These are phyloP conservation scores for Starmerella cellae DNA, from an alignment of 805 yeast genomes.

Conservation along the genomic window DNA sequence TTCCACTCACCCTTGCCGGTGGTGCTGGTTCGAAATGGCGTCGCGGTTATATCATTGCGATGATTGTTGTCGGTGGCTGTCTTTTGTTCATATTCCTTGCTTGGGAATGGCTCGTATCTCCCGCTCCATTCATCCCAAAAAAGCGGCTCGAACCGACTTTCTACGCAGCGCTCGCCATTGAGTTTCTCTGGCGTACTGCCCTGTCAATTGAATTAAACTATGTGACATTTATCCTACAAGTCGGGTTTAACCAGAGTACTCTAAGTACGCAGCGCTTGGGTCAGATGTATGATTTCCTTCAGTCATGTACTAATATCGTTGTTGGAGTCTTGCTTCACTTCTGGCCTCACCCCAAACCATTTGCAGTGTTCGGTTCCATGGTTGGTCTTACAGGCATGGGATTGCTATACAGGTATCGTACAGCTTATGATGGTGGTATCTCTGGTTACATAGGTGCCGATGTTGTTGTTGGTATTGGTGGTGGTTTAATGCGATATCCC, in stretches of 20 bases:
- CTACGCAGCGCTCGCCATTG: constrained; percentile 51
- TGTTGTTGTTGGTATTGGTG: constrained; percentile 56
- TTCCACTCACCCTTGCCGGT: constrained; percentile 66
- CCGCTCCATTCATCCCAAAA: constrained; percentile 42
- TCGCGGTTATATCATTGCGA: constrained; percentile 49
- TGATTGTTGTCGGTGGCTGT: constrained; percentile 52
- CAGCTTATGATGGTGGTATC: constrained; percentile 30
- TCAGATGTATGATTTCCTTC: constrained; percentile 49
- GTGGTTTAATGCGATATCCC: constrained; percentile 56
- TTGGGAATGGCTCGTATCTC: constrained; percentile 37
- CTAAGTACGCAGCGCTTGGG: constrained; percentile 56
- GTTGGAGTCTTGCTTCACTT: constrained; percentile 41
- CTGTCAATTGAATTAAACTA: constrained; percentile 58
- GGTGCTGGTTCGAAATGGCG: constrained; percentile 45
- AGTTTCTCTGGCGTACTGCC: constrained; percentile 44
- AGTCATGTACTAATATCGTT: constrained; percentile 45
- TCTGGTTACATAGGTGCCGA: constrained; percentile 53
- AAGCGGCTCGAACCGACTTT: constrained; percentile 47
- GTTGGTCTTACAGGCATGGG: constrained; percentile 54
- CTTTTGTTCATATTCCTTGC: constrained; percentile 41
- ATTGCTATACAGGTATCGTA: constrained; percentile 43
- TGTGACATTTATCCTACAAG: constrained; percentile 52
- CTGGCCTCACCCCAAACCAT: constrained; percentile 43
- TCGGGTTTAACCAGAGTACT: constrained; percentile 45
- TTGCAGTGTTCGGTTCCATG: constrained; percentile 44